A percentile compares a stretch with the other conserved stretches of the same genome.
Conservation (phyloP, 2,329 filamentous ascomycete genomes). For the Hypoxylon sp. region DNA sequence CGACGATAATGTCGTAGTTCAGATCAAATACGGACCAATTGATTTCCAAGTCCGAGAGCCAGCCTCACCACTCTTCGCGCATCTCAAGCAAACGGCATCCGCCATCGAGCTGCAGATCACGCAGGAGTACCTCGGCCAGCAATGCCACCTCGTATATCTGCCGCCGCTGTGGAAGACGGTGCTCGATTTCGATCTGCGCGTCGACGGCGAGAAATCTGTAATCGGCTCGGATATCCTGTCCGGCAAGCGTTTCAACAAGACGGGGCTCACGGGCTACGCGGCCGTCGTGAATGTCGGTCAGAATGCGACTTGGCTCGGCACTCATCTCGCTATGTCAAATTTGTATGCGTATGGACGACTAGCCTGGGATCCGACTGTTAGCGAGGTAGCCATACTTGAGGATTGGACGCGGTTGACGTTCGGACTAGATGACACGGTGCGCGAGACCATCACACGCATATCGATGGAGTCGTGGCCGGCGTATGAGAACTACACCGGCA, state of each 20-base stretch:
- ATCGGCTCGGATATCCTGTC: slow-evolving; percentile 71
- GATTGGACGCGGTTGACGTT: slow-evolving; percentile 80
- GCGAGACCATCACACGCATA: slow-evolving; percentile 72
- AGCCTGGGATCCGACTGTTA: slow-evolving; percentile 72
- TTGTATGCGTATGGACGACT: slow-evolving; percentile 78
- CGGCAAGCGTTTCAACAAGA: slow-evolving; percentile 70
- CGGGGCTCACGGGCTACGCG: slow-evolving; percentile 70
- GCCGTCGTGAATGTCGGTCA: slow-evolving; percentile 77
- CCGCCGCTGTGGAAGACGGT: slow-evolving; percentile 78
- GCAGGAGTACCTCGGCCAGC: slow-evolving; percentile 80
- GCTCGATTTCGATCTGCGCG: slow-evolving; percentile 76
- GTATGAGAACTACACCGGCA: slow-evolving; percentile 79
- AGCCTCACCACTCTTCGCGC: slow-evolving; percentile 73
- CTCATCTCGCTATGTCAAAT: slow-evolving; percentile 79
- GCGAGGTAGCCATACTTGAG: slow-evolving; percentile 66
- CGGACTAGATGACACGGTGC: slow-evolving; percentile 66
- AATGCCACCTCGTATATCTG: slow-evolving; percentile 77
- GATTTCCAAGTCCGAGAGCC: slow-evolving; percentile 82
- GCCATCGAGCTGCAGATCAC: slow-evolving; percentile 77
- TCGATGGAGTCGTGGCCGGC: slow-evolving; percentile 79
- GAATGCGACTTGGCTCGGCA: slow-evolving; percentile 77
- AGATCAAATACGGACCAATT: slow-evolving; percentile 82
- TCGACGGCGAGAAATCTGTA: slow-evolving; percentile 68
- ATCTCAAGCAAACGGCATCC: slow-evolving; percentile 60
- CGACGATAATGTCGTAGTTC: slow-evolving; percentile 78